These are phyloP conservation scores for Sugiyamaella japonica DNA, from an alignment of 1,139 yeast species.

Conservation along the genomic window DNA sequence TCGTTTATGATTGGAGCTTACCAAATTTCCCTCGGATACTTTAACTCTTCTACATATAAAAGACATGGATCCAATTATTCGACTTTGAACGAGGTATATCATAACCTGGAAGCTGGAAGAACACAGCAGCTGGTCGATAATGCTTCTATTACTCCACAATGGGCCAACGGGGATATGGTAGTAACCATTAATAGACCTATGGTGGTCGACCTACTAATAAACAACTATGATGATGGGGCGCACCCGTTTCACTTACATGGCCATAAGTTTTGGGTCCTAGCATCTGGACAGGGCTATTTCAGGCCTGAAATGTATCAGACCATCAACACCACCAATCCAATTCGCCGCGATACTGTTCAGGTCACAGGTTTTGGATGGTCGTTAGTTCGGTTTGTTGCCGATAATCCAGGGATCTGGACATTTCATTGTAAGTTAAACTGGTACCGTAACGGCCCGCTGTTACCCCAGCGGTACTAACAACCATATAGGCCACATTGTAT, in stretches of 20 bases:
- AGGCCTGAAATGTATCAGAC: constrained; percentile 49
- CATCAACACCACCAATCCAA: constrained; percentile 46
- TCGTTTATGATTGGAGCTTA: constrained; percentile 51
- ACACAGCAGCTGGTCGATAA: constrained; percentile 50
- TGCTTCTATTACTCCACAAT: constrained; percentile 50
- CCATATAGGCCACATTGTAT: constrained; percentile 55
- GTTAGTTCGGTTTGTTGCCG: constrained; percentile 57
- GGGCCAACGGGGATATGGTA: constrained; percentile 40
- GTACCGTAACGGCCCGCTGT: no score
- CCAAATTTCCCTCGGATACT: constrained; percentile 50
- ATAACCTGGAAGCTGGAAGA: constrained; percentile 39
- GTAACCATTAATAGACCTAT: constrained; percentile 48
- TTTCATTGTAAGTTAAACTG: constrained; percentile 56
- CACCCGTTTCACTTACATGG: constrained; percentile 97
- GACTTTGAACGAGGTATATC: constrained; percentile 47
- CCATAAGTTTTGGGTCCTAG: constrained; percentile 72
- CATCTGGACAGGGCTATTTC: constrained; percentile 45
- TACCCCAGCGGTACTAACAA: constrained; percentile 9
- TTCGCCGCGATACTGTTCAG: constrained; percentile 64
- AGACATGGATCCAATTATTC: constrained; percentile 46
- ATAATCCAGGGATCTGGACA: constrained; percentile 78
- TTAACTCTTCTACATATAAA: constrained; percentile 52
- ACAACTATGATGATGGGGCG: constrained; percentile 75
- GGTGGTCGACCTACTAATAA: constrained; percentile 66
- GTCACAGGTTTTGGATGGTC: constrained; percentile 63